Evolutionary conservation across 768 basidiomycete genomes (phyloP), one percentile per base, ranked within the genome.

Genomic region (Steccherinum ochraceum): DNA sequence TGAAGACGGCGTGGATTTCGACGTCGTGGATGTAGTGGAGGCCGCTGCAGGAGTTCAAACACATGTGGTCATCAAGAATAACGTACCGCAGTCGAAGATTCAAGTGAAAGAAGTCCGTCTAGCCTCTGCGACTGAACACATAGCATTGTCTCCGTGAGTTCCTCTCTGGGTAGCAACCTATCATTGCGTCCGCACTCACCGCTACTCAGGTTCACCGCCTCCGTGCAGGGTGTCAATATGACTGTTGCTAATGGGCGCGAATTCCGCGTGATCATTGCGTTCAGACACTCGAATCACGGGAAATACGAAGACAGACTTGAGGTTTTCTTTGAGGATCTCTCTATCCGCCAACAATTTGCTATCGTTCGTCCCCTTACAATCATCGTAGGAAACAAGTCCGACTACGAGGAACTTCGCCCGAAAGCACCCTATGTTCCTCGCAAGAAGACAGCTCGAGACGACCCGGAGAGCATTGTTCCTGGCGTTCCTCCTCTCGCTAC

Each of bases 251-350:
- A 7, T 7, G 30, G 30, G 16, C 30, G 30, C 16, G 30, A 35
- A 16, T 35, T 35, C 56, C 7, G 49, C 49, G 1, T 52, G 53
- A 3, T 23, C 40, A n/a, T 48, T 53, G n/a, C 40, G 12, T 67
- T 79, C 24, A 59, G 53, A 3, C 68, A 74, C 0, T 5, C 26
- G 0, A 30, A 54, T 0, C 53, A 47, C 24, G 82, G 83, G 10
- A 67, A 76, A 2, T 79, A 71, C 52, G 71, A 80, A 46, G 79
- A 80, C 42, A 72, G 78, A 0, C 52, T 79, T 3, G 81, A 84
- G 54, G 53, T 86, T 18, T 47, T 71, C 0, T 79, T 86, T 58
- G 63, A 77, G 53, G 77, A 81, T 53, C 58, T 61, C 0, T 67
- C 67, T 21, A 65, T 76, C 10, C 58, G 63, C 7, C 72, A 74